Conservation (phyloP, 768 basidiomycete genomes). For the Hericium alpestre region DNA sequence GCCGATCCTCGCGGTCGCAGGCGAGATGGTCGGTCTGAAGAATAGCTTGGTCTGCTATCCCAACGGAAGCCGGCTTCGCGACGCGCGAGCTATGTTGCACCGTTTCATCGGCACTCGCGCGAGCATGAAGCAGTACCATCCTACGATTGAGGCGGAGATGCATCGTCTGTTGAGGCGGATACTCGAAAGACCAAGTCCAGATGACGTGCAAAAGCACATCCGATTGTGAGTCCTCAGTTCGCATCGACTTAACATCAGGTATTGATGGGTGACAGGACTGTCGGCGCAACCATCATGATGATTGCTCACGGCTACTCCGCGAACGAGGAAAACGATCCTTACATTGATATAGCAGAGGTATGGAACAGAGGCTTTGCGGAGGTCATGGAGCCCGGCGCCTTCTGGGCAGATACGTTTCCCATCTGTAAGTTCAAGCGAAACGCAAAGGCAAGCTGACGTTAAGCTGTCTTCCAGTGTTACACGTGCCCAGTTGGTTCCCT, state of each 20-base stretch:
- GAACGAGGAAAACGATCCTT: constrained; percentile 6
- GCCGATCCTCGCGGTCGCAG: constrained; percentile 12
- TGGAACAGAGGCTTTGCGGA: constrained; percentile 10
- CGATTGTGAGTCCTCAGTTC: constrained; percentile 8
- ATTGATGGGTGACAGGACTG: constrained; percentile 2
- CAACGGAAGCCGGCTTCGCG: constrained; percentile 11
- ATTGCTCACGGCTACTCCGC: constrained; percentile 14
- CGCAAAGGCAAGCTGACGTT: background rate
- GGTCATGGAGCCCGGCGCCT: constrained; percentile 6
- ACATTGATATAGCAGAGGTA: constrained; percentile 15
- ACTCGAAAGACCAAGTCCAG: background rate
- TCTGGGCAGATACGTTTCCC: constrained; percentile 15
- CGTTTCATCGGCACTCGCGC: constrained; percentile 9
- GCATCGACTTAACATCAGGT: too few species aligned
- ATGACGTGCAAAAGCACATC: constrained; percentile 9
- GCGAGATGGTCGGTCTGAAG: constrained; percentile 12
- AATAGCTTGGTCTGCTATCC: constrained; percentile 10
- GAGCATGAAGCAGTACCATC: constrained; percentile 10
- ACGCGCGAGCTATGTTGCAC: constrained; percentile 11
- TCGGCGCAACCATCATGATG: constrained; percentile 12
- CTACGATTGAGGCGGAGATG: constrained; percentile 11
- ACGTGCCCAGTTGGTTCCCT: constrained; percentile 16
- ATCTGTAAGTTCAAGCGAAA: background rate
- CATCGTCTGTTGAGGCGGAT: constrained; percentile 3
- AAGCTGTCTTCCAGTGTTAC: constrained; percentile 4